A percentile compares a stretch with the other conserved stretches of the same genome.
Conservation (phyloP, 225 moss, liverwort and hornwort species). For the Lunularia cruciata region DNA sequence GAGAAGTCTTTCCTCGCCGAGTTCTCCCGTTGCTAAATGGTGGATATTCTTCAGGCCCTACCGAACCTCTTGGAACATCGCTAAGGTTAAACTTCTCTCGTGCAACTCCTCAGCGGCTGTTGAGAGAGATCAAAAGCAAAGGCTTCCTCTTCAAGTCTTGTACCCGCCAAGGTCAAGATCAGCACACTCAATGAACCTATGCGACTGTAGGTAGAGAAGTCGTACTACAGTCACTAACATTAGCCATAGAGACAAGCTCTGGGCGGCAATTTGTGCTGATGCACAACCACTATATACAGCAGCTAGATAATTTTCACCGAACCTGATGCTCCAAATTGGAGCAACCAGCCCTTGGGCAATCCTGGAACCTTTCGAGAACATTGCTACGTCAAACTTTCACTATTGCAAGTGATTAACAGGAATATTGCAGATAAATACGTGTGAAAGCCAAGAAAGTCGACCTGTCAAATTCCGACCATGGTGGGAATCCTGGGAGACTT, state of each 20-base stretch:
- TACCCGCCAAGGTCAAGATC: background rate
- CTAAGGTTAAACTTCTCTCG: background rate
- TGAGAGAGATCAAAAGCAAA: too few relatives aligned
- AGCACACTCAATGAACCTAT: background rate
- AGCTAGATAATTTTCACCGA: background rate
- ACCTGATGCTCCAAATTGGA: background rate
- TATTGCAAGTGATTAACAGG: background rate
- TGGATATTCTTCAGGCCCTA: background rate
- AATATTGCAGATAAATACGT: background rate
- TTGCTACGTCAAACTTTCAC: background rate
- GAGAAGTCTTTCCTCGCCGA: background rate
- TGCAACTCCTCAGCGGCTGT: background rate
- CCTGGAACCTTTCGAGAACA: background rate
- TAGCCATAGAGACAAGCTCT: too few relatives aligned
- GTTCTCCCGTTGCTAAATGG: background rate
- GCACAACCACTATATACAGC: slow-evolving; percentile 3
- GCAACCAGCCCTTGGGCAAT: background rate
- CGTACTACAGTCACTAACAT: background rate
- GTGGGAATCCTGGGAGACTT: background rate
- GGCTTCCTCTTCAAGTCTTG: too few relatives aligned
- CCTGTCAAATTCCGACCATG: background rate
- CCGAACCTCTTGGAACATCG: background rate
- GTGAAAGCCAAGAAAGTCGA: background rate
- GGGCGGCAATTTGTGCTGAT: background rate
- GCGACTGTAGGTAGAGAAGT: background rate